phyloP scores from a whole-genome alignment of 2,329 filamentous ascomycete genomes.

The Exophiala sp. region DNA sequence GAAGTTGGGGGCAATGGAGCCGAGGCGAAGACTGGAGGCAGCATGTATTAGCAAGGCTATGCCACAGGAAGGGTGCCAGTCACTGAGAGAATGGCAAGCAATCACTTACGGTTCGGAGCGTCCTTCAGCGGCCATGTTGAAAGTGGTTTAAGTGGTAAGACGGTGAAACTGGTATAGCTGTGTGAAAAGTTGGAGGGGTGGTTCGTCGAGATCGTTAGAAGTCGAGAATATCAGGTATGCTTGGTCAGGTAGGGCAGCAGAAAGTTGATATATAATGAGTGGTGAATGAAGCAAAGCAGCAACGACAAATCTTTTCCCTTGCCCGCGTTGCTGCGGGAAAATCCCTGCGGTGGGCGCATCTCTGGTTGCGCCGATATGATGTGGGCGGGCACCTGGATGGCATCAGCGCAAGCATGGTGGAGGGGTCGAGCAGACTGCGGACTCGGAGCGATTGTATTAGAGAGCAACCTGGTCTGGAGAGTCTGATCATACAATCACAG shows the following conservation, averaged over 20 bases:
- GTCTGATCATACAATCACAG: background rate
- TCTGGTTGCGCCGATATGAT: constrained; percentile 16
- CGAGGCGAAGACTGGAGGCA: constrained; percentile 52
- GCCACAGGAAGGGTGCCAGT: background rate
- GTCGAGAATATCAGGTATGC: background rate
- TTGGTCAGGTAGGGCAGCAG: constrained; percentile 1
- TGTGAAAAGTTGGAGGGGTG: background rate
- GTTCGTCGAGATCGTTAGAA: background rate
- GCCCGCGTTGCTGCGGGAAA: constrained; percentile 1
- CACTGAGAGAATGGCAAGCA: background rate
- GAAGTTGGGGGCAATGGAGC: constrained; percentile 63
- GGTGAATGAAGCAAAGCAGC: background rate
- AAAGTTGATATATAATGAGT: background rate
- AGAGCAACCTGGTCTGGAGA: background rate
- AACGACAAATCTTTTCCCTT: constrained; percentile 21
- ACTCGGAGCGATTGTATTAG: background rate
- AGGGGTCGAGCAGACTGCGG: background rate
- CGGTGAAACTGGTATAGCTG: background rate
- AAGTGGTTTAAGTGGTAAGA: background rate
- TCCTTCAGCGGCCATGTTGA: constrained; percentile 22
- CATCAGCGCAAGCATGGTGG: constrained; percentile 12
- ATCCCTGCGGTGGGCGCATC: constrained; percentile 5
- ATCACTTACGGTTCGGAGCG: constrained; percentile 27
- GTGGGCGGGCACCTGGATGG: constrained; percentile 12
- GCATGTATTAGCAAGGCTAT: constrained; percentile 7